Evolutionary conservation across 176 grass and related monocot species (phyloP), one percentile per base, ranked within the genome.

Genomic region (Dendrocalamus sinicus): DNA sequence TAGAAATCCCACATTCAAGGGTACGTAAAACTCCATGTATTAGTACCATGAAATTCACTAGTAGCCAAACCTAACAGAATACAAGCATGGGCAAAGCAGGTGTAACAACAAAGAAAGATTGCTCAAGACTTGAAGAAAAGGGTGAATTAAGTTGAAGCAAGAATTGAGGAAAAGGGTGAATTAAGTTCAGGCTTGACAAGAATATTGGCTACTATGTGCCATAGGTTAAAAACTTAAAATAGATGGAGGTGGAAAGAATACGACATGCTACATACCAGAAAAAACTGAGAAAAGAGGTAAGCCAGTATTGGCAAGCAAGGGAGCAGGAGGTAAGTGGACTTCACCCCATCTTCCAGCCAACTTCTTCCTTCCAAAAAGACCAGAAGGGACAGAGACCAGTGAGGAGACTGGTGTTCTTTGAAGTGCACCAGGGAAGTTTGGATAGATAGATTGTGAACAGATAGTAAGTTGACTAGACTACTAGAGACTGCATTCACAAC

Each of bases 311-410:
- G 20, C 9, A 54, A 7, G 71, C 23, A 50, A 17, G 74, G 0
- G 20, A 61, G 37, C 68, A 55, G 65, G 62, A 72, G 17, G 37
- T 0, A 67, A 69, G 74, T 15, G 76, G 47, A 61, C 13, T 54
- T 22, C 57, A 74, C 67, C 70, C 67, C 48, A 78, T 46, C 32
- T 17, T 46, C 23, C 80, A 69, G 40, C 67, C 69, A 50, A 54
- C 53, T 76, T 69, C 75, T 87, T 92, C 80, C 48, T 83, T 78
- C 41, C 78, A 83, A 92, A 89, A 89, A 71, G 4, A 45, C 9
- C 58, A 70, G 87, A 84, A 84, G 90, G 85, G 81, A 0, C 61
- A 63, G 11, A 14, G 24, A 24, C 48, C 84, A 81, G 81, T 26
- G 8, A 64, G 13, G 26, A 81, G 76, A 86, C 17, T 37, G 48